A percentile compares a stretch with the other conserved stretches of the same genome.
Conservation (phyloP, 108 stramenopile species). For the Hondaea fermentalgiana region DNA sequence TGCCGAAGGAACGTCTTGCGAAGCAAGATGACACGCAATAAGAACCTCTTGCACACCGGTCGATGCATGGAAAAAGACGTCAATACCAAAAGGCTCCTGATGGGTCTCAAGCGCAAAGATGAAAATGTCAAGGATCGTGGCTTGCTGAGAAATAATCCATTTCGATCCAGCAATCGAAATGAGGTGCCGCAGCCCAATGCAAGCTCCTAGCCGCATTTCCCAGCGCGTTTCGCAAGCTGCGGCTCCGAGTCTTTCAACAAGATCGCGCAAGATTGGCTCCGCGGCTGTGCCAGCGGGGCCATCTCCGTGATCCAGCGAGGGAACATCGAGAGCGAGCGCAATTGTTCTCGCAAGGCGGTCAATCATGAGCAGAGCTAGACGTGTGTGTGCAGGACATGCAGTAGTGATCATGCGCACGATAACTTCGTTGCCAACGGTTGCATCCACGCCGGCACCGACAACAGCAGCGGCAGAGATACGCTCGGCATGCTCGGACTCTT, state of each 20-base stretch:
- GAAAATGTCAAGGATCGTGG: background rate
- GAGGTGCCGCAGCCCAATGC: background rate
- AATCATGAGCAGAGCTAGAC: background rate
- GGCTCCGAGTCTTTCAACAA: background rate
- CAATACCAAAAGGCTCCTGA: background rate
- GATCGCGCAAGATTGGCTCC: background rate
- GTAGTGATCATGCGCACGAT: background rate
- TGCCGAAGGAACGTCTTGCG: background rate
- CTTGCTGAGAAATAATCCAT: background rate
- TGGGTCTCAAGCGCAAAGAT: background rate
- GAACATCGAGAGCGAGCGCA: background rate
- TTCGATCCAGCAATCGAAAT: background rate
- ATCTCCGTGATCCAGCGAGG: background rate
- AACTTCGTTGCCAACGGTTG: background rate
- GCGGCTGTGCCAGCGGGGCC: background rate
- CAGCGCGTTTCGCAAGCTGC: background rate
- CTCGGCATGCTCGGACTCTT: background rate
- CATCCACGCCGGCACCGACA: background rate
- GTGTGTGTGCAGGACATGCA: background rate
- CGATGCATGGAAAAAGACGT: background rate
- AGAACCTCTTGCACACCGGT: background rate
- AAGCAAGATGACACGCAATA: background rate
- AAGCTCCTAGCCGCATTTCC: background rate
- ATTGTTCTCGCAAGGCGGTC: background rate
- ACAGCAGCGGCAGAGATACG: background rate